phyloP scores from a whole-genome alignment of 2,329 filamentous ascomycete species.

The Verticillium nubilum region DNA sequence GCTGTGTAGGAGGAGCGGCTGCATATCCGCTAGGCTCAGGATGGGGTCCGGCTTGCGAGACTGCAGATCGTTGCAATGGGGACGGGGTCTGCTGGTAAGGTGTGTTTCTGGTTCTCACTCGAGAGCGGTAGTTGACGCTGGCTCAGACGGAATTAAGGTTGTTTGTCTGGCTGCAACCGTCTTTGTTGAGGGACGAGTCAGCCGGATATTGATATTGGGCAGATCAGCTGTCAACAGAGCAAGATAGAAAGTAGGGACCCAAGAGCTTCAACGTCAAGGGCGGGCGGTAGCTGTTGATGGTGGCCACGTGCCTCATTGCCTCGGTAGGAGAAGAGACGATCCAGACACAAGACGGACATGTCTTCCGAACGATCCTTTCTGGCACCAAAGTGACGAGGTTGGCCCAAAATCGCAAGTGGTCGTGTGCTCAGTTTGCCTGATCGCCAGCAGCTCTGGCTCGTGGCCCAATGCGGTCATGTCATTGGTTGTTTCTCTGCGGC shows the following conservation, averaged over 20 bases:
- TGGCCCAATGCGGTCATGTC: neutral
- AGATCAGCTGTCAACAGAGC: no score
- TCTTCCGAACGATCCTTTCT: neutral
- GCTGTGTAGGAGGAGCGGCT: neutral
- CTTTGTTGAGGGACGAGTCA: neutral
- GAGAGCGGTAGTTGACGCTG: neutral
- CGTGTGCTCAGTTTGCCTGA: neutral
- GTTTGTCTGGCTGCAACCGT: neutral
- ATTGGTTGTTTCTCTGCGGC: neutral
- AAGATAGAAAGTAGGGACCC: neutral
- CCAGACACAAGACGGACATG: neutral
- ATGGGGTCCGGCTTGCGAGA: neutral
- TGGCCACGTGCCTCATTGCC: neutral
- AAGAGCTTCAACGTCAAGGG: neutral
- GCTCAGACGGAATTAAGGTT: neutral
- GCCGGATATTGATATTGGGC: neutral
- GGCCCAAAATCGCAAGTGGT: neutral
- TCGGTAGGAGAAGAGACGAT: neutral
- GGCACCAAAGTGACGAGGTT: neutral
- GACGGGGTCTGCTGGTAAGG: neutral
- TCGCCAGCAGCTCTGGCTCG: neutral
- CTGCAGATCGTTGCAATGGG: neutral
- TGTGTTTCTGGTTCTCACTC: no score
- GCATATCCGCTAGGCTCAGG: neutral
- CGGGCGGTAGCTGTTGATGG: neutral